These are phyloP conservation scores for Chlamydomonas applanata DNA, from an alignment of 139 green algal species.

Conservation along the genomic window DNA sequence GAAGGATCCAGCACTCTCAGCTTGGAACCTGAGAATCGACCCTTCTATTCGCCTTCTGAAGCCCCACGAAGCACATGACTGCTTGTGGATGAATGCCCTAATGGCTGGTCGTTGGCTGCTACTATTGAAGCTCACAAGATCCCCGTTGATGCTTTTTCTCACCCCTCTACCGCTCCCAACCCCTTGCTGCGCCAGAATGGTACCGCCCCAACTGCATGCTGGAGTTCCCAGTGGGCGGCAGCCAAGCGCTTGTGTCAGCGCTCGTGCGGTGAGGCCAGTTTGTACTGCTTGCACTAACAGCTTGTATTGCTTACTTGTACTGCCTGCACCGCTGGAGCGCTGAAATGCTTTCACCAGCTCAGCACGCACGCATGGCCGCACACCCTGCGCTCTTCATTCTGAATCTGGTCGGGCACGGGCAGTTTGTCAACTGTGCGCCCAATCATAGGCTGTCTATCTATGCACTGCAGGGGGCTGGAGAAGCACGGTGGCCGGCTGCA, in stretches of 20 bases:
- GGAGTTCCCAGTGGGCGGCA: constrained; percentile 93
- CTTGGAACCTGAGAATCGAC: too few species aligned
- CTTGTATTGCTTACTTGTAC: neutral
- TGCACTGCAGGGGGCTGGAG: constrained; percentile 65
- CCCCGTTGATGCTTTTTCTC: neutral
- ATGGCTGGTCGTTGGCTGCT: too few species aligned
- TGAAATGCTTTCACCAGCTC: too few species aligned
- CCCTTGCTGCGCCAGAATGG: constrained; percentile 58
- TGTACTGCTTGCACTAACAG: neutral
- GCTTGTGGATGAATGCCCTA: too few species aligned
- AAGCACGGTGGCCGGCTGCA: constrained; percentile 81
- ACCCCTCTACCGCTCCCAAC: constrained; percentile 15
- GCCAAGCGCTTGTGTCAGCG: constrained; percentile 82
- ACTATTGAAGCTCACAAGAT: too few species aligned
- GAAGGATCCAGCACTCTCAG: too few species aligned
- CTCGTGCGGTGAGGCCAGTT: constrained; percentile 67
- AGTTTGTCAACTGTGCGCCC: too few species aligned
- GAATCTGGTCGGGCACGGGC: too few species aligned
- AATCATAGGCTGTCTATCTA: neutral
- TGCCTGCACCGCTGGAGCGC: neutral
- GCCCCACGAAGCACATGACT: too few species aligned
- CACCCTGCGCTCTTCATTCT: too few species aligned
- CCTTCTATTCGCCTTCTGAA: too few species aligned
- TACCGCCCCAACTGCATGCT: constrained; percentile 71
- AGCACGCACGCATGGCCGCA: too few species aligned